phyloP scores from a whole-genome alignment of 2,329 filamentous ascomycete genomes.

The Fusarium sp. region DNA sequence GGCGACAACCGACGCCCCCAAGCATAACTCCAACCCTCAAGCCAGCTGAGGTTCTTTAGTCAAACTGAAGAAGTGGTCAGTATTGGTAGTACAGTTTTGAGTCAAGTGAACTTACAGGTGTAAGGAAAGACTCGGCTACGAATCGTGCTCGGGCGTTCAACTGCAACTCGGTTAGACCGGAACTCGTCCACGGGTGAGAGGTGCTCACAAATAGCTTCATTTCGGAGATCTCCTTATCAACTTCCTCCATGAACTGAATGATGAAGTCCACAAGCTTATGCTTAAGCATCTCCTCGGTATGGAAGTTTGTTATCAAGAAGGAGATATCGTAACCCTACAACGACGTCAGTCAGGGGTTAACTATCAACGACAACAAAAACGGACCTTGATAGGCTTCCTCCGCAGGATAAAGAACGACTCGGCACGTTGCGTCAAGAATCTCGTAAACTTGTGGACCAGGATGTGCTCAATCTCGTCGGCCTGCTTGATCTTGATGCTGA shows the following conservation, averaged over 20 bases:
- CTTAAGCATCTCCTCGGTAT: constrained; percentile 98
- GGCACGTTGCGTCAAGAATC: constrained; percentile 81
- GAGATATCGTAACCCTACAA: constrained; percentile 94
- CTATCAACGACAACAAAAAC: constrained; percentile 33
- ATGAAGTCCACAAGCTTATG: constrained; percentile 99
- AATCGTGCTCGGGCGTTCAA: constrained; percentile 96
- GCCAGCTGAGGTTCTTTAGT: constrained; percentile 42
- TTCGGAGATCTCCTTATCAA: constrained; percentile 99
- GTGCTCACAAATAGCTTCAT: constrained; percentile 97
- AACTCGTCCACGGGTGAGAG: background rate
- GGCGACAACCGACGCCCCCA: constrained; percentile 23
- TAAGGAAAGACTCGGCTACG: constrained; percentile 97
- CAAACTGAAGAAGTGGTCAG: constrained; percentile 45
- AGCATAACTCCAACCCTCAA: constrained; percentile 33
- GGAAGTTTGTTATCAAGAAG: constrained; percentile 98
- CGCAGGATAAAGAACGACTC: constrained; percentile 97
- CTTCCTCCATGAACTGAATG: constrained; percentile 99
- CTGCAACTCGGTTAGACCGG: constrained; percentile 56
- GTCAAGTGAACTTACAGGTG: constrained; percentile 68
- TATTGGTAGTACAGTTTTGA: background rate
- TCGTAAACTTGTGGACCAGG: constrained; percentile 96
- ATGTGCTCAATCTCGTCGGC: constrained; percentile 99
- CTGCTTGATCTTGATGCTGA: constrained; percentile 99
- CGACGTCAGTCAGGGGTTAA: constrained; percentile 32
- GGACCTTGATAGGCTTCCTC: constrained; percentile 91